phyloP scores from a whole-genome alignment of 441 rosid genomes.

The Manihot esculenta region DNA sequence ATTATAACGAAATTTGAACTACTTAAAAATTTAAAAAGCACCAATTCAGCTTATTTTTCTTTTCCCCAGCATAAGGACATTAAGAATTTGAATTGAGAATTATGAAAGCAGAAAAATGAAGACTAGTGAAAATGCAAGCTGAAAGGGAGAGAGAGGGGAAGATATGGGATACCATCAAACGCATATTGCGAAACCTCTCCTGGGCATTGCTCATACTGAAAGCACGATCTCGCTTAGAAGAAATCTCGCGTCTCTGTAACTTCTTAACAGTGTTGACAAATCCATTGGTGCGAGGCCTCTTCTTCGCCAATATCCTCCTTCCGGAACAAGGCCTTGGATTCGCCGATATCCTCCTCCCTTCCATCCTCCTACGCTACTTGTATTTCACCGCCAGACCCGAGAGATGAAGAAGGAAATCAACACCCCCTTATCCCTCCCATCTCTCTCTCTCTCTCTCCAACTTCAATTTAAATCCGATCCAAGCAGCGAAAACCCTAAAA shows the following conservation, averaged over 20 bases:
- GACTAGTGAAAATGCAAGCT: not conserved
- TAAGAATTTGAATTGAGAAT: not conserved
- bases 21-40: not conserved
- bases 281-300: slow-evolving; percentile 51
- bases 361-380: slow-evolving; percentile 30
- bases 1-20: not conserved
- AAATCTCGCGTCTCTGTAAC: slow-evolving; percentile 80
- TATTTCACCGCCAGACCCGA: not conserved
- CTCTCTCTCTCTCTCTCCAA: not conserved
- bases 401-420: slow-evolving; percentile 6
- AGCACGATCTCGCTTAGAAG: slow-evolving; percentile 56
- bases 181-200: slow-evolving; percentile 78
- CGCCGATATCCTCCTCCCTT: slow-evolving; percentile 69
- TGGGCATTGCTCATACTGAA: slow-evolving; percentile 67
- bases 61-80: not conserved
- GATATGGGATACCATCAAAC: slow-evolving; percentile 43
- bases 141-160: not conserved
- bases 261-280: slow-evolving; percentile 67
- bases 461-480: not conserved
- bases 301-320: slow-evolving; percentile 56
- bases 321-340: slow-evolving; percentile 71
- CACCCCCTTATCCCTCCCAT: not conserved
- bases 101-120: too few species aligned
- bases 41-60: not conserved
- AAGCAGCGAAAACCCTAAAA: not conserved